These are phyloP conservation scores for Candida wancherniae DNA, from an alignment of 805 yeast genomes.

Conservation along the genomic window DNA sequence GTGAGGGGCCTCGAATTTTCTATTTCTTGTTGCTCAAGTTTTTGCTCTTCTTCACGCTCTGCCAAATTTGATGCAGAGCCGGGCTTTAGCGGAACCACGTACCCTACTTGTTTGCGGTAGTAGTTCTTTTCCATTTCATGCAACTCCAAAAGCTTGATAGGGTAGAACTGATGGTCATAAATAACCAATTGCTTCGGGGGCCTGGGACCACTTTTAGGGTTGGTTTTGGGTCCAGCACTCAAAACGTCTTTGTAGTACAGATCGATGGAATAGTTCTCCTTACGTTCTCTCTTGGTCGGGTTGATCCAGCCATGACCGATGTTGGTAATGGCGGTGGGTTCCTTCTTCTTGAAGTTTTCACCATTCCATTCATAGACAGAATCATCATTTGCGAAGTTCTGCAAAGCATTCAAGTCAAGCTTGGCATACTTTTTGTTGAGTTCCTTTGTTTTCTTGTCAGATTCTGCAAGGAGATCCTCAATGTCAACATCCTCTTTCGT, in stretches of 20 bases:
- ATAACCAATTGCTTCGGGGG: constrained; percentile 81
- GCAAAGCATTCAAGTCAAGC: constrained; percentile 71
- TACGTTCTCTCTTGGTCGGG: constrained; percentile 80
- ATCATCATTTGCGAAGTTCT: constrained; percentile 63
- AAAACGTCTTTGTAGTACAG: constrained; percentile 79
- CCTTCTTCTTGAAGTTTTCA: constrained; percentile 64
- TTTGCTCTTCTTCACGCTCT: constrained; percentile 39
- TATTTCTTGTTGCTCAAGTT: constrained; percentile 66
- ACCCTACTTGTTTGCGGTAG: constrained; percentile 63
- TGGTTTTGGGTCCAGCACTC: constrained; percentile 49
- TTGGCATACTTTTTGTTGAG: constrained; percentile 60
- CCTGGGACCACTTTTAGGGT: constrained; percentile 55
- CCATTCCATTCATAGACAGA: constrained; percentile 87
- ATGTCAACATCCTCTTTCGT: constrained; percentile 51
- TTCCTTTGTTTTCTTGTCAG: constrained; percentile 60
- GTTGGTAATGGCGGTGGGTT: constrained; percentile 43
- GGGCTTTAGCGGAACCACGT: constrained; percentile 56
- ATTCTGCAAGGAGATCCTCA: constrained; percentile 53
- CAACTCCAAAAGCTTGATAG: constrained; percentile 67
- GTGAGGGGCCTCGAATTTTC: constrained; percentile 76
- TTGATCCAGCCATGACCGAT: constrained; percentile 68
- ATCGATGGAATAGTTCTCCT: constrained; percentile 82
- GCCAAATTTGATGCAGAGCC: constrained; percentile 39
- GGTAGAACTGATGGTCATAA: constrained; percentile 89
- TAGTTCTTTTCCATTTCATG: constrained; percentile 78